Base-by-base conservation (phyloP, 108 stramenopile species). In the Fistulifera pelliculosa region DNA sequence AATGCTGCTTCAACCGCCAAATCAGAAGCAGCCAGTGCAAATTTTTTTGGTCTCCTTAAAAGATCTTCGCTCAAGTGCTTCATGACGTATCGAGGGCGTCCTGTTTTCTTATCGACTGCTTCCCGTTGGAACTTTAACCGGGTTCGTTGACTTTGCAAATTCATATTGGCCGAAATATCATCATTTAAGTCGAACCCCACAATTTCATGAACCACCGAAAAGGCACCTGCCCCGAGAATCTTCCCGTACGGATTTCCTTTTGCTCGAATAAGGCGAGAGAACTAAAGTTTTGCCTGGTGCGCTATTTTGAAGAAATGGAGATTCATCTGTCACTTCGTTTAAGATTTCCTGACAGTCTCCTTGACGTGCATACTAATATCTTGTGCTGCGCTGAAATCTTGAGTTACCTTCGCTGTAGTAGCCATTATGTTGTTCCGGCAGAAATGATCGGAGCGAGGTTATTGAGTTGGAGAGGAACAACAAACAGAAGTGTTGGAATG, bases 1-100 rank as follows among this genome's bases (percentile, higher is more conserved):
- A 80, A 83, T 64, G 71, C 53, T 10, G 79, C 81, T 61, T 90
- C 88, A 49, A 85, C 55, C 6, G 81, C 88, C 48, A 90, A 56
- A 55, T 85, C 88, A 42, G 58, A 38, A 3, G 79, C 82, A 5
- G 81, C 88, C 15, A 74, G 49, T 23, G 60, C 54, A 55, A 77
- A 90, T 39, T 60, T 52, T 45, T 69, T 35, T n/a, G 69, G 64
- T 7, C 71, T 58, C 0, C 19, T n/a, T 2, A 71, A 35, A 10
- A 55, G 40, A 3, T 65, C 48, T 43, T 59, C 47, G 11, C 54
- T 27, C 24, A 85, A 55, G 41, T 78, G 79, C 55, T 89, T 89
- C 50, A 89, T 63, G 25, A 70, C 80, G 53, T 81, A 81, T n/a
- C 70, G 42, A 28, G 52, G 26, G 11, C 28, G 38, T 27, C 49